Percentiles rank a stretch among this genome's conserved stretches.
These are phyloP conservation scores for Rugonectria rugulosa DNA, from an alignment of 2,329 filamentous ascomycete species.

Conservation along the genomic window DNA sequence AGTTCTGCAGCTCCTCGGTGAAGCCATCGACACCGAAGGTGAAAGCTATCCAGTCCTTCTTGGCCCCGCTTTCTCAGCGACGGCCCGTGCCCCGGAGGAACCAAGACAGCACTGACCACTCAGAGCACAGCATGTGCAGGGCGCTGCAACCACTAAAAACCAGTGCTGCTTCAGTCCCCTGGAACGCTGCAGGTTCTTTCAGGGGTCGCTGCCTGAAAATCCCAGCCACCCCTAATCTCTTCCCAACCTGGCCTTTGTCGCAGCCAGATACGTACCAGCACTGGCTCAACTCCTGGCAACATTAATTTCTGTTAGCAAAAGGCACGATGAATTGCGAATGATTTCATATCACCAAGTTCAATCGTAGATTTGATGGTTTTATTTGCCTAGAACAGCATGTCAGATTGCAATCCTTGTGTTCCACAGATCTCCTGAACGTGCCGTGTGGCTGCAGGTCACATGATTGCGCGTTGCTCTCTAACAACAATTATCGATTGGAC, in stretches of 20 bases:
- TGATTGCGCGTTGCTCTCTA: slow-evolving; percentile 21
- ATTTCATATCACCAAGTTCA: background rate
- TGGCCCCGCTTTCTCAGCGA: background rate
- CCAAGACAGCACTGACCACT: background rate
- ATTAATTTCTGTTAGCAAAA: slow-evolving; percentile 44
- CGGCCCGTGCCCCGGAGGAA: too few species aligned
- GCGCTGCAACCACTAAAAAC: slow-evolving; percentile 12
- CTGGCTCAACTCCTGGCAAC: slow-evolving; percentile 37
- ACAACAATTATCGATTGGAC: slow-evolving; percentile 35
- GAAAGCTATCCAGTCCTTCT: too few species aligned
- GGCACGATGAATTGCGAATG: background rate
- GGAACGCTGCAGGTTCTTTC: background rate
- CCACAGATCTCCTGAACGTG: background rate
- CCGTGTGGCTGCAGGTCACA: background rate
- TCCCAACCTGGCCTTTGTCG: slow-evolving; percentile 2
- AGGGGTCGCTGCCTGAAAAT: slow-evolving; percentile 22
- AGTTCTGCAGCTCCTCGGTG: too few species aligned
- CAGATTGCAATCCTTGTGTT: background rate
- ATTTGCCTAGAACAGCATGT: background rate
- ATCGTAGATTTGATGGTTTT: background rate
- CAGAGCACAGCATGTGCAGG: slow-evolving; percentile 1
- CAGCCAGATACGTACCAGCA: slow-evolving; percentile 23
- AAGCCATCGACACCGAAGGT: background rate
- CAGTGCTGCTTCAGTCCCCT: too few species aligned
- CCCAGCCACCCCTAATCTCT: slow-evolving; percentile 41